Evolutionary conservation across 306 rosid genomes (phyloP).

Genomic region (Vigna reflexopilosa): DNA sequence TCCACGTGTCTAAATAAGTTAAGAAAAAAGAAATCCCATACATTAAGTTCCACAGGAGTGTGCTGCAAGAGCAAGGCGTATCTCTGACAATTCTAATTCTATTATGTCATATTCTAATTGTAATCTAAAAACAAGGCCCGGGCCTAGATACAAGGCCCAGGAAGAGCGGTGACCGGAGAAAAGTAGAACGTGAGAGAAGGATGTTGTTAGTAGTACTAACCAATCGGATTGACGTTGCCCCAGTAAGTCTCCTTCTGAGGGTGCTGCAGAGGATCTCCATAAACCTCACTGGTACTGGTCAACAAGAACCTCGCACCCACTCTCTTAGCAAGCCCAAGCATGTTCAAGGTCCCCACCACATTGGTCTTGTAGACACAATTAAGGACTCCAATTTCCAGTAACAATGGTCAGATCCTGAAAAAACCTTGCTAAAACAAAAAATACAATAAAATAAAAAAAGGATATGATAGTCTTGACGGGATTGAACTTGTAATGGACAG

Average conservation of each 20-base stretch:
- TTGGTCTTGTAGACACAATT: slow-evolving; percentile 82
- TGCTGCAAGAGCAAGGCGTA: background rate
- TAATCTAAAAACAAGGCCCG: slow-evolving; percentile 10
- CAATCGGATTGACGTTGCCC: slow-evolving; percentile 99
- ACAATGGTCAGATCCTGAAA: background rate
- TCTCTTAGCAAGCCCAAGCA: slow-evolving; percentile 91
- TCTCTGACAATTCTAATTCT: background rate
- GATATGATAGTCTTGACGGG: slow-evolving; percentile 98
- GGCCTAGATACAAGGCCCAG: background rate
- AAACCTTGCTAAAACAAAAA: background rate
- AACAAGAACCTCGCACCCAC: slow-evolving; percentile 90
- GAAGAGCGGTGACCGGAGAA: slow-evolving; percentile 2
- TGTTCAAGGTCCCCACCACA: slow-evolving; percentile 97
- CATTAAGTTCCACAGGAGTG: background rate
- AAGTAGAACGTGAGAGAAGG: background rate
- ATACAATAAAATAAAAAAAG: slow-evolving; percentile 52
- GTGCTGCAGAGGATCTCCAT: slow-evolving; percentile 97
- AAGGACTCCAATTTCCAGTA: slow-evolving; percentile 50
- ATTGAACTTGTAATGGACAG: slow-evolving; percentile 96
- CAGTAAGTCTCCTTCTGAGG: slow-evolving; percentile 99
- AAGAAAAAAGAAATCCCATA: background rate
- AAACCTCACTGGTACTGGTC: slow-evolving; percentile 97
- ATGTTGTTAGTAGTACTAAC: slow-evolving; percentile 45
- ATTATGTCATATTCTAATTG: too few species aligned
- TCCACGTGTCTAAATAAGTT: slow-evolving; percentile 34